Evolutionary conservation across 306 rosid genomes (phyloP).

Genomic region (Glycine tomentella): DNA sequence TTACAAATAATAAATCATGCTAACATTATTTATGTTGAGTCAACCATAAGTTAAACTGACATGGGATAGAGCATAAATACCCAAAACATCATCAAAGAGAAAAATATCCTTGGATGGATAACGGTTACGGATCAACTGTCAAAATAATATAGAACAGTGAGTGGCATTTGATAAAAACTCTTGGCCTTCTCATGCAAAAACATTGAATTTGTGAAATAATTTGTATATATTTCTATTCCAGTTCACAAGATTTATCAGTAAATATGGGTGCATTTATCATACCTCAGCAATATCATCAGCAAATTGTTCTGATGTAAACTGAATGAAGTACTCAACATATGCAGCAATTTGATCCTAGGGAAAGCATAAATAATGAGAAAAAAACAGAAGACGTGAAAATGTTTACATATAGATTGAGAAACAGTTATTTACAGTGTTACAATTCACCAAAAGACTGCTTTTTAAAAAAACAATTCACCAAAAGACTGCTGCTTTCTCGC

Average conservation of each 20-base stretch:
- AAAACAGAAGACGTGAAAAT: conserved; percentile 7
- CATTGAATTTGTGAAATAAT: conserved; percentile 20
- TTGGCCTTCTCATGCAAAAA: conserved; percentile 1
- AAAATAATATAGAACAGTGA: conserved; percentile 50
- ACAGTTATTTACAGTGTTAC: conserved; percentile 7
- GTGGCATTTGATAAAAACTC: conserved; percentile 34
- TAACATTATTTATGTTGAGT: conserved; percentile 29
- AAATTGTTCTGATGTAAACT: conserved; percentile 93
- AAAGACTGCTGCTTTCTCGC: not conserved
- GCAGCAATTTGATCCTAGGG: conserved; percentile 88
- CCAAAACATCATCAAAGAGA: conserved; percentile 95
- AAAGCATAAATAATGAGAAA: conserved; percentile 36
- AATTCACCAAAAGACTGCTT: not conserved
- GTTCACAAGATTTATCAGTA: conserved; percentile 11
- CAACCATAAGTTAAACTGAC: conserved; percentile 48
- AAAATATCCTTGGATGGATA: conserved; percentile 81
- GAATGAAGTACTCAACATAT: conserved; percentile 91
- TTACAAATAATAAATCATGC: conserved; percentile 35
- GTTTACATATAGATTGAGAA: conserved; percentile 20
- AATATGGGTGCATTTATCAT: conserved; percentile 38
- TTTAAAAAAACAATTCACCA: not conserved
- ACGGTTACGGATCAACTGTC: conserved; percentile 89
- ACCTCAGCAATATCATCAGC: conserved; percentile 94
- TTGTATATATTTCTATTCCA: conserved; percentile 13
- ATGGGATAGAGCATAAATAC: conserved; percentile 65